phyloP scores from a whole-genome alignment of 2,329 filamentous ascomycete genomes.

The Exserohilum rostratum region DNA sequence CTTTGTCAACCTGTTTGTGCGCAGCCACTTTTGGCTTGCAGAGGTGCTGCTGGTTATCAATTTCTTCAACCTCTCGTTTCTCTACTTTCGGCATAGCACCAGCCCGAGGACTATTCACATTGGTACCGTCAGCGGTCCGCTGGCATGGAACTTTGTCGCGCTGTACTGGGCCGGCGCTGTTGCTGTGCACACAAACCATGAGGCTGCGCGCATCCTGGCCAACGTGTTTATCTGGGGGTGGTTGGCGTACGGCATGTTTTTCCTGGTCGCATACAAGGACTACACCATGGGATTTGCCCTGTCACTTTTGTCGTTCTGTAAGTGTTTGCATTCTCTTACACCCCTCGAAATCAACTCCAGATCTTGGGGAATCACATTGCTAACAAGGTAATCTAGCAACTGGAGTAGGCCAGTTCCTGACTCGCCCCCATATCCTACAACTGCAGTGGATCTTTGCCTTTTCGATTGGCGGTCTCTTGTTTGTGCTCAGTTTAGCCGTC shows the following conservation, averaged over 20 bases:
- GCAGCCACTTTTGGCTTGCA: constrained; percentile 74
- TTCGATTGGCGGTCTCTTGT: constrained; percentile 76
- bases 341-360: not conserved
- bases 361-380: not conserved
- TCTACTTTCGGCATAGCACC: constrained; percentile 80
- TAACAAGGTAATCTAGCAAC: constrained; percentile 56
- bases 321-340: constrained; percentile 26
- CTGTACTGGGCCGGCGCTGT: constrained; percentile 90
- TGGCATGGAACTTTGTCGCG: constrained; percentile 85
- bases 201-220: constrained; percentile 78
- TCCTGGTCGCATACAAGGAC: constrained; percentile 75
- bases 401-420: constrained; percentile 76
- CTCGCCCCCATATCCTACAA: constrained; percentile 73
- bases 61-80: constrained; percentile 76
- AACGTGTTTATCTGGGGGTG: constrained; percentile 90
- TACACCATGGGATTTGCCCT: constrained; percentile 80
- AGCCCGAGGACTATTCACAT: constrained; percentile 78
- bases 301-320: constrained; percentile 73
- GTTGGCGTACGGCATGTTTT: constrained; percentile 76
- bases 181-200: constrained; percentile 69
- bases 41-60: constrained; percentile 79
- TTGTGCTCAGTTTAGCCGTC: constrained; percentile 69
- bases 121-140: constrained; percentile 74
- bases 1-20: constrained; percentile 84
- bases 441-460: constrained; percentile 95